Evolutionary conservation across 1,284 basidiomycete species (phyloP), one percentile per base, ranked within the genome.

Genomic region (Cryptococcus deneoformans): DNA sequence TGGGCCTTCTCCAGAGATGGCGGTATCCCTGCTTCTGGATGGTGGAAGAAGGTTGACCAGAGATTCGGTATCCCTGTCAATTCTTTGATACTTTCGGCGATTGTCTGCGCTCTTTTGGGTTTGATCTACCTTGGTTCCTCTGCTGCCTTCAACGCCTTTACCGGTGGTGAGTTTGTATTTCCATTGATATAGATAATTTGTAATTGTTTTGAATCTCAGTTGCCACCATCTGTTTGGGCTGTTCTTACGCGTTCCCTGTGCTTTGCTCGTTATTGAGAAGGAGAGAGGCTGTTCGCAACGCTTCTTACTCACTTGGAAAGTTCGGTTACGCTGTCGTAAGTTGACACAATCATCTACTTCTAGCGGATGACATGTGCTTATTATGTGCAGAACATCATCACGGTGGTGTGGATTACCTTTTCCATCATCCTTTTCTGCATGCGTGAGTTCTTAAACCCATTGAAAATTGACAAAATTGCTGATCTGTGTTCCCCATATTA

Each of bases 1-100:
- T 80, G 78, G 78, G 75, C 79, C 2, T 80, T 80, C 62, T 70
- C 77, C 6, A 70, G 79, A 35, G 79, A 80, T 50, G 78, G 77
- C 34, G 79, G 76, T 46, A 76, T 80, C n/a, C 79, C 79, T 0
- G 72, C 72, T 7, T 73, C 69, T 47, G 63, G 64, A 34, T 63
- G 70, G 59, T 79, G 77, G 77, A 64, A 68, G 29, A 65, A 67
- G 39, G 78, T 80, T 57, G 74, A 79, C 66, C 68, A 70, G 37
- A 60, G 66, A 16, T 72, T 73, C 54, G 74, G 75, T 24, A 64
- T 80, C 7, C 79, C 79, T 1, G 59, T 80, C 57, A 76, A 77
- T 60, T 68, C 77, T 2, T 62, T 80, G 16, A 65, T 77, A 46
- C 68, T 80, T n/a, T 75, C 77, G 16, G 76, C 77, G 3, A 66